Evolutionary conservation across 2,329 filamentous ascomycete species (phyloP).

Genomic region (Pseudocercospora crystallina): DNA sequence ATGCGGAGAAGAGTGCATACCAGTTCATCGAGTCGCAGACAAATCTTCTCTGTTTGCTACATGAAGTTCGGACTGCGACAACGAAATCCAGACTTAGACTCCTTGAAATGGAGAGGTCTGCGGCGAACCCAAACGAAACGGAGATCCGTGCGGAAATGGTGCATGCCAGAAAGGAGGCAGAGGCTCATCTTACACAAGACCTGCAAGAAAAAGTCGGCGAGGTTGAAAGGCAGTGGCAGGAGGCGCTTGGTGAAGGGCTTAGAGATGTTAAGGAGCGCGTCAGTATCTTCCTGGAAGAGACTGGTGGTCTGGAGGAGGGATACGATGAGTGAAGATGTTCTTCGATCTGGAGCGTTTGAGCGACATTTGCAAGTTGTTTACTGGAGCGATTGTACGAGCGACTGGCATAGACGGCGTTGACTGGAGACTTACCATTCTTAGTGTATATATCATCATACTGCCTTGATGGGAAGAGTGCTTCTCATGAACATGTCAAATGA

Average conservation of each 20-base stretch:
- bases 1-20: constrained; percentile 89
- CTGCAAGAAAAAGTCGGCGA: constrained; percentile 90
- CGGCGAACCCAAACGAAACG: constrained; percentile 33
- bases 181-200: constrained; percentile 72
- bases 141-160: constrained; percentile 51
- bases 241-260: constrained; percentile 78
- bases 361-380: background rate
- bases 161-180: constrained; percentile 65
- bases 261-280: constrained; percentile 72
- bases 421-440: no score
- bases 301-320: constrained; percentile 83
- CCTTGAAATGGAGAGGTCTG: constrained; percentile 62
- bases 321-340: constrained; percentile 38
- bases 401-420: no score
- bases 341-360: constrained; percentile 8
- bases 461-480: no score
- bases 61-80: constrained; percentile 82
- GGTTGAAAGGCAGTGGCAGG: constrained; percentile 87
- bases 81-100: constrained; percentile 67
- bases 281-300: constrained; percentile 68
- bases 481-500: no score
- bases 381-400: no score
- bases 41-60: constrained; percentile 83
- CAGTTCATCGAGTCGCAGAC: constrained; percentile 96
- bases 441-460: no score